Base-by-base conservation (phyloP, 208 protist species). In the Acanthamoeba royreba region DNA sequence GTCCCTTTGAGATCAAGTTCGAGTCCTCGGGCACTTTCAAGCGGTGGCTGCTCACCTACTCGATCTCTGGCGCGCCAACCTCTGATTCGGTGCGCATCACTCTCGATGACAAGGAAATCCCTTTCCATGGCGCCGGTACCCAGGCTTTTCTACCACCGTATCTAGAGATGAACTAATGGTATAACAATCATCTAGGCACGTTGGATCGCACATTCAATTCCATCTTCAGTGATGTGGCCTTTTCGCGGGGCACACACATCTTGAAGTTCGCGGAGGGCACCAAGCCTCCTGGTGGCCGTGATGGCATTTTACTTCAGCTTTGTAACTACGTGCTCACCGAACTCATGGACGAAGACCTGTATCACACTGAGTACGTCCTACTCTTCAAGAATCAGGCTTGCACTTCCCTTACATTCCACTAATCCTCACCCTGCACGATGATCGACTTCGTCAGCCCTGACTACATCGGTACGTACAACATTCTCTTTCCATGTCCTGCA, bases 41-140 rank as follows among this genome's bases (percentile, higher is more conserved):
- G 45, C 87, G 87, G 15, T 92, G 87, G 87, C 63, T 92, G 28
- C 42, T 92, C 19, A 49, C 45, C 87, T 92, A 63, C 38, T 63
- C 61, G n/a, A 61, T 92, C 61, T 92, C 87, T 5, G 87, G 87
- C 55, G 42, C 45, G 28, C 53, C 47, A 4, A 79, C 19, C 9
- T 2, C 87, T 7, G 87, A 61, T 42, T 92, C 87, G 0, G 45
- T 92, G 55, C 61, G 55, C 45, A 92, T 92, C 87, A 92, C 87
- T 0, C 63, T 92, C 31, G 87, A 92, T 33, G 87, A 40, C 38
- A 79, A 52, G 40, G 28, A 74, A 25, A 49, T 92, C 35, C 55
- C 55, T 38, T 92, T 38, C 45, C 40, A 72, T 40, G 49, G 45
- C 35, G 49, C 61, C 9, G 83, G 83, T 72, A 47, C 42, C 0